Percentiles rank a stretch among this genome's conserved stretches.
Conservation (phyloP, 495 filamentous ascomycete species). For the Neurospora sp. region DNA sequence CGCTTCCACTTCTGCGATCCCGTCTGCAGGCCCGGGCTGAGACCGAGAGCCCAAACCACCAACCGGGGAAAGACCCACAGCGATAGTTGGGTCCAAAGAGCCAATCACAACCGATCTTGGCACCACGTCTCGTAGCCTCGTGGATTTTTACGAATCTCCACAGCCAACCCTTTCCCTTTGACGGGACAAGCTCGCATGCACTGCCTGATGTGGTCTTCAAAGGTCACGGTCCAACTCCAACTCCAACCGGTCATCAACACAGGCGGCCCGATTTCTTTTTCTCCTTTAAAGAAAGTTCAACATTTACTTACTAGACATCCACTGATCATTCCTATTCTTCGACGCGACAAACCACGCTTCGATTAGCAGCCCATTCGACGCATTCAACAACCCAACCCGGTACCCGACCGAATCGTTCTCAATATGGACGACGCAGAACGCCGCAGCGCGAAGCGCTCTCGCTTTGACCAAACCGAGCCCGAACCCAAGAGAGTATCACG, state of each 20-base stretch:
- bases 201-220: neutral
- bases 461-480: slow-evolving; percentile 82
- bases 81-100: neutral
- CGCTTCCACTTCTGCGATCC: neutral
- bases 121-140: neutral
- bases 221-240: neutral
- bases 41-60: neutral
- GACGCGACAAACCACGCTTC: neutral
- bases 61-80: neutral
- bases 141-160: neutral
- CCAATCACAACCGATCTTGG: neutral
- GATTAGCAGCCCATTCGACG: neutral
- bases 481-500: slow-evolving; percentile 61
- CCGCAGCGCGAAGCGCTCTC: slow-evolving; percentile 69
- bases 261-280: neutral
- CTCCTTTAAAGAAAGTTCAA: neutral
- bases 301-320: neutral
- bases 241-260: neutral
- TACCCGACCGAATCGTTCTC: neutral
- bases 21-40: neutral
- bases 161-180: neutral
- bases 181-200: neutral
- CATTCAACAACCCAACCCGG: neutral
- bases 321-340: neutral
- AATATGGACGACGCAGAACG: slow-evolving; percentile 72